phyloP scores from a whole-genome alignment of 805 yeast species.

The Pichia deserticola region DNA sequence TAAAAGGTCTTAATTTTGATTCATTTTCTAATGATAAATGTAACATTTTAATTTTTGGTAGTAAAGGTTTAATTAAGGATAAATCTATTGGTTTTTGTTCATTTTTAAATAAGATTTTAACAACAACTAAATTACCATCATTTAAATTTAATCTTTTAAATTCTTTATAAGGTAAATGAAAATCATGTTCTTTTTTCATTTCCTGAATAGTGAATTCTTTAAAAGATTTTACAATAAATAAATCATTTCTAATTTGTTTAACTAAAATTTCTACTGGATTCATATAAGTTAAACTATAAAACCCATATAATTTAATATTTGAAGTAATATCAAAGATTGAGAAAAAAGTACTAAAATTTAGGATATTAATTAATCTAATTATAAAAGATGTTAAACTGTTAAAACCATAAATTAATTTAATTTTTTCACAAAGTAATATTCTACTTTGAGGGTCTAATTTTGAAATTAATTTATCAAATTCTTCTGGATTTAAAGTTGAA shows the following conservation, averaged over 20 bases:
- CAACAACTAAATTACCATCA: slow-evolving; percentile 26
- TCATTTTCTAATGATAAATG: slow-evolving; percentile 26
- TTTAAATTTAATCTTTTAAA: slow-evolving; percentile 23
- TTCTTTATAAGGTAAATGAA: slow-evolving; percentile 27
- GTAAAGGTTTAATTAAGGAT: slow-evolving; percentile 19
- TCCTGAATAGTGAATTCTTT: slow-evolving; percentile 25
- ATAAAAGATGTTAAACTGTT: slow-evolving; percentile 19
- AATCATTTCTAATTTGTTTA: slow-evolving; percentile 25
- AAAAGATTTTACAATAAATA: slow-evolving; percentile 25
- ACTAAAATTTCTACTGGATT: slow-evolving; percentile 26
- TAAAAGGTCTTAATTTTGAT: slow-evolving; percentile 23
- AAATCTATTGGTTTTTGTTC: slow-evolving; percentile 26
- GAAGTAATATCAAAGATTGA: slow-evolving; percentile 27
- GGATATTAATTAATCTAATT: slow-evolving; percentile 15
- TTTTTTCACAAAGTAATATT: slow-evolving; percentile 21
- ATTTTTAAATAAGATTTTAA: slow-evolving; percentile 25
- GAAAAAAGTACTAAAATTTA: slow-evolving; percentile 22
- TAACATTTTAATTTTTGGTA: slow-evolving; percentile 21
- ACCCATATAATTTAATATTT: slow-evolving; percentile 26
- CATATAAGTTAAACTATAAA: slow-evolving; percentile 20
- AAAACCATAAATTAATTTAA: slow-evolving; percentile 23
- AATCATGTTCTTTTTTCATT: slow-evolving; percentile 27
- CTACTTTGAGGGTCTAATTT: slow-evolving; percentile 14
- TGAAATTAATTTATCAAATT: slow-evolving; percentile 16
- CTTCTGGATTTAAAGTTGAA: slow-evolving; percentile 18